Evolutionary conservation across 331 rosid species (phyloP), one percentile per base, ranked within the genome.

Genomic region (Dryas integrifolia): DNA sequence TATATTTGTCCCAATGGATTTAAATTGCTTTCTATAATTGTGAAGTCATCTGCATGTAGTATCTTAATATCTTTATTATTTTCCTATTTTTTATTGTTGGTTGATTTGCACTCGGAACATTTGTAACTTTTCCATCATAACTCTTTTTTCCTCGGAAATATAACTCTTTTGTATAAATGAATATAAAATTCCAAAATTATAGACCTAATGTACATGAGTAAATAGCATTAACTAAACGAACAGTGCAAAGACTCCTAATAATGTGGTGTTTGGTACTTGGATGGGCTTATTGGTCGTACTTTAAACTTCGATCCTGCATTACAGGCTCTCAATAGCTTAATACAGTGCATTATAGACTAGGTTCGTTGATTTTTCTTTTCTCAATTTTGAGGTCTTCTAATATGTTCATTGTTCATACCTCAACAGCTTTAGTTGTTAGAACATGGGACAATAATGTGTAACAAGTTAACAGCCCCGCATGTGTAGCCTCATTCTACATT

Each of bases 1-100:
- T 38, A 8, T 48, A n/a, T n/a, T 52, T 44, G 13, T 65, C 69
- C 39, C 39, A 60, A 55, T 49, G 69, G 58, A 16, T 72, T 55
- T 55, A 14, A 50, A 11, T 39, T 69, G 18, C 55, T 57, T 8
- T 24, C 12, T 24, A 12, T 47, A 24, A 44, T 44, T 44, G 48
- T 44, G 48, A 3, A 40, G 14, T 16, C 1, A 4, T 65, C n/a
- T 3, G 70, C 40, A 65, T 65, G 47, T 46, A 12, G 15, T 58
- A 49, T 61, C 24, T 7, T 40, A 39, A 15, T 3, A 14, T 60
- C 41, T 9, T 58, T 9, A 26, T 55, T 55, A 55, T 18, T 60
- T 35, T n/a, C 38, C 7, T 40, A 39, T 13, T 15, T 38, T 38
- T 9, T 7, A 61, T 39, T 15, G 26, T 39, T 39, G 47, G 67